Base-by-base conservation (phyloP, 208 protist genomes). In the Crithidia bombi region DNA sequence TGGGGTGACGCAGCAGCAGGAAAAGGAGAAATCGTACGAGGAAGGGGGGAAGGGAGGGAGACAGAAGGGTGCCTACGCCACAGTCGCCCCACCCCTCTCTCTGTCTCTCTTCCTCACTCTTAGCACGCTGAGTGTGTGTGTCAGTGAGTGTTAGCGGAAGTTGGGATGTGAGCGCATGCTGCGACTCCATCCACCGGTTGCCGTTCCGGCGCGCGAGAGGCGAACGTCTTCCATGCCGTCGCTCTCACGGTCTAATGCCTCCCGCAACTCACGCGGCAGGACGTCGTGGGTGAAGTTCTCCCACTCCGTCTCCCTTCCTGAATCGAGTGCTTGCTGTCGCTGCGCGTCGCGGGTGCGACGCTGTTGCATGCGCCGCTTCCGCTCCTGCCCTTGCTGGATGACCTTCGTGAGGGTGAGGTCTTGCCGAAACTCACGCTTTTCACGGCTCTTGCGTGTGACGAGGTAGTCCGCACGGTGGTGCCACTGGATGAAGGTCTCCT, bases 211-310 rank as follows among this genome's bases (percentile, higher is more conserved):
- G 6, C 90, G 84, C 14, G 87, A 84, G 23, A 93, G 59, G 2
- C 90, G 85, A 7, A 95, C 90, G 71, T 95, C 90, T 47, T 95
- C 90, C 90, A 95, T 95, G 32, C 90, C 90, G 58, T 95, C 90
- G 66, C 87, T 92, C 58, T 95, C 90, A 1, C 86, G 76, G 59
- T 96, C 91, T 5, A 96, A 69, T 52, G 84, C 83, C 75, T 96
- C 91, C 21, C 91, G 83, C 62, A 93, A 72, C 67, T 96, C 91
- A 33, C 91, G 82, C 50, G 91, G 91, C 21, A 96, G 79, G 39
- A 96, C 91, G 39, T 96, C 91, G 52, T 89, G 86, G 30, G 87
- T 89, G 54, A 92, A 91, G 63, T 86, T 92, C 54, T 95, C 91
- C 85, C 85, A 93, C 57, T 90, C 83, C 35, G 76, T 86, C 63